Conservation (phyloP, 495 filamentous ascomycete genomes). For the Tuber calosporum region DNA sequence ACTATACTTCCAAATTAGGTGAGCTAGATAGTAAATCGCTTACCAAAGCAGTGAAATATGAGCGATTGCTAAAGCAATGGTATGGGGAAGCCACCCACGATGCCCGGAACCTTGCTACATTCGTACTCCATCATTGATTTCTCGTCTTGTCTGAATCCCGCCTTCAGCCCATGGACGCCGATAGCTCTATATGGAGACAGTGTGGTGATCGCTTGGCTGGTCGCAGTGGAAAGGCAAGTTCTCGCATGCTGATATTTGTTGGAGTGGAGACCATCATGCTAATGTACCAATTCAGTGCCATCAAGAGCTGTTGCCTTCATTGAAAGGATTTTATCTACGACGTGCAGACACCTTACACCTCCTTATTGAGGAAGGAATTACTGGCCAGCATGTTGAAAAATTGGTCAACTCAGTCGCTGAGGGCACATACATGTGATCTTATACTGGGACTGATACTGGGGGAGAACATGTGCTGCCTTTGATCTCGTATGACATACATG, state of each 20-base stretch:
- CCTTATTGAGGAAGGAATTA: constrained; percentile 52
- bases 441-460: not conserved
- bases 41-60: constrained; percentile 64
- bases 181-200: constrained; percentile 64
- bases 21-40: constrained; percentile 68
- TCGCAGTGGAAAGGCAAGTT: constrained; percentile 51
- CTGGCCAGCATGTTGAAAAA: constrained; percentile 54
- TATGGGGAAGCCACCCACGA: constrained; percentile 61
- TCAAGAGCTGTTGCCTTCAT: constrained; percentile 17
- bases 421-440: not conserved
- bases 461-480: not conserved
- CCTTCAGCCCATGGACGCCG: not conserved
- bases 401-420: constrained; percentile 46
- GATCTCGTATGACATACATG: not conserved
- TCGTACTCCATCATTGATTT: not conserved
- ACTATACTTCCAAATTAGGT: not conserved
- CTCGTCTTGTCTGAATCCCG: not conserved
- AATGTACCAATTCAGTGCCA: constrained; percentile 25
- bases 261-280: not conserved
- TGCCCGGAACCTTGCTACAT: constrained; percentile 62
- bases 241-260: not conserved
- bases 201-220: too few species aligned
- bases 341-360: constrained; percentile 59
- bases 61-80: constrained; percentile 89
- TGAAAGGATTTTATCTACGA: constrained; percentile 51